phyloP scores from a whole-genome alignment of 305 asterid species.

The Plantago coronopus region DNA sequence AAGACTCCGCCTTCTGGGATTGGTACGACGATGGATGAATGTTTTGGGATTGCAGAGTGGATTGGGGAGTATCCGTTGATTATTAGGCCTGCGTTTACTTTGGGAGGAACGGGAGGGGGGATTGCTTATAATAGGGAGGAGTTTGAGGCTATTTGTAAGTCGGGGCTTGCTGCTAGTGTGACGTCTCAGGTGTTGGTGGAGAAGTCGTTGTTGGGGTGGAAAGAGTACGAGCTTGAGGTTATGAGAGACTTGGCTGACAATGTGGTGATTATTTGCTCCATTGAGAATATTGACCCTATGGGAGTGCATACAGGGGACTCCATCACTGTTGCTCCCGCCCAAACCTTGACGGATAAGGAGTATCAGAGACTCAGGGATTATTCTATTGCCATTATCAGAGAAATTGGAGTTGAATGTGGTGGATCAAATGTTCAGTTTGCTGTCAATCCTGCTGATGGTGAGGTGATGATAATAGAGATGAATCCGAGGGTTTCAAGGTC shows the following conservation, averaged over 20 bases:
- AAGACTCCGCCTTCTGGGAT: conserved; percentile 94
- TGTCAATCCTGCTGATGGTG: conserved; percentile 85
- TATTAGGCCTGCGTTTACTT: conserved; percentile 86
- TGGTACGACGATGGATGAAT: conserved; percentile 84
- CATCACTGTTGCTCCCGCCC: conserved; percentile 97
- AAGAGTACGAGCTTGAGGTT: conserved; percentile 95
- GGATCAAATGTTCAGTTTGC: conserved; percentile 99
- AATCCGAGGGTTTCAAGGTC: conserved; percentile 97
- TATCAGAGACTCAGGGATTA: conserved; percentile 94
- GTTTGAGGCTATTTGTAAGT: conserved; percentile 89
- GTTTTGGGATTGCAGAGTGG: conserved; percentile 62
- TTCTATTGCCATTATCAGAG: conserved; percentile 93
- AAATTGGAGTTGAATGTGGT: conserved; percentile 97
- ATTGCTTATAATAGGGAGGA: conserved; percentile 91
- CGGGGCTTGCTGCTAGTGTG: conserved; percentile 92
- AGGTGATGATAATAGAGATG: conserved; percentile 97
- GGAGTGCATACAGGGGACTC: conserved; percentile 98
- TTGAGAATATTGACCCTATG: conserved; percentile 96
- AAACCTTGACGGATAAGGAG: conserved; percentile 92
- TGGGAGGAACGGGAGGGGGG: conserved; percentile 98
- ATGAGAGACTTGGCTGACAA: conserved; percentile 97
- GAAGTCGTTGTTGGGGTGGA: conserved; percentile 95
- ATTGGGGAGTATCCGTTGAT: conserved; percentile 95
- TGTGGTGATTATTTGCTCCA: conserved; percentile 96
- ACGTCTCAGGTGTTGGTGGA: conserved; percentile 92